Evolutionary conservation across 2,329 filamentous ascomycete species (phyloP).

Genomic region (Ilyonectria mors-panacis): DNA sequence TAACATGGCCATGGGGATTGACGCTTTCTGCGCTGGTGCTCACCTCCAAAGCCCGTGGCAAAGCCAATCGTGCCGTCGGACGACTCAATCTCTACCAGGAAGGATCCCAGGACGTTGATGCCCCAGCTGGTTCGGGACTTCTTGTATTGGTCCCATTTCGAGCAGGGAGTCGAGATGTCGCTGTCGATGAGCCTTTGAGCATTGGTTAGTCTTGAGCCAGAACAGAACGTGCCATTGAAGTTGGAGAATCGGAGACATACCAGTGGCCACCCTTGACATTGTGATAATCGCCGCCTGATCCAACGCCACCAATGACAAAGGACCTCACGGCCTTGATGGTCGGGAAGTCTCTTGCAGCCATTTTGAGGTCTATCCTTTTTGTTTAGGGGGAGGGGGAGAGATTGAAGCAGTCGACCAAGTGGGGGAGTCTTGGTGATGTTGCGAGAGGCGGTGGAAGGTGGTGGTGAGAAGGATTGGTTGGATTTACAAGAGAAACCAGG

Average conservation of each 20-base stretch:
- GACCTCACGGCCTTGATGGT: conserved; percentile 83
- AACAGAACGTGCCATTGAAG: not conserved
- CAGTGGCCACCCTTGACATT: conserved; percentile 85
- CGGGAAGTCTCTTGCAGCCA: conserved; percentile 74
- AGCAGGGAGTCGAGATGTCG: conserved; percentile 93
- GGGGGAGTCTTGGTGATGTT: not conserved
- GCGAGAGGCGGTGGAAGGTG: not conserved
- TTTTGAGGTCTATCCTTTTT: conserved; percentile 39
- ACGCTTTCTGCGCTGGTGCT: conserved; percentile 31
- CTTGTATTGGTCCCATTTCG: conserved; percentile 89
- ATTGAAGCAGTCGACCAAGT: not conserved
- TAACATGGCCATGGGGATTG: not conserved
- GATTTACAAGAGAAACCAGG: conserved; percentile 15
- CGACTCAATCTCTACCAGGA: conserved; percentile 91
- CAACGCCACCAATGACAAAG: conserved; percentile 70
- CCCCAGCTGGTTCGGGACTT: conserved; percentile 93
- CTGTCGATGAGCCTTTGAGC: conserved; percentile 87
- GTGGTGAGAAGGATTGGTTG: conserved; percentile 6
- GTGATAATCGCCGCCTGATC: conserved; percentile 83
- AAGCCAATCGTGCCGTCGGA: conserved; percentile 94
- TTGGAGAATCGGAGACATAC: conserved; percentile 54
- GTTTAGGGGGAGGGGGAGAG: not conserved
- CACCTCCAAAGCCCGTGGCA: conserved; percentile 91
- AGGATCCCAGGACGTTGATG: conserved; percentile 94
- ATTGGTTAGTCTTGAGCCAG: conserved; percentile 9